Base-by-base conservation (phyloP, 2,329 filamentous ascomycete species). In the Talaromyces sp. region DNA sequence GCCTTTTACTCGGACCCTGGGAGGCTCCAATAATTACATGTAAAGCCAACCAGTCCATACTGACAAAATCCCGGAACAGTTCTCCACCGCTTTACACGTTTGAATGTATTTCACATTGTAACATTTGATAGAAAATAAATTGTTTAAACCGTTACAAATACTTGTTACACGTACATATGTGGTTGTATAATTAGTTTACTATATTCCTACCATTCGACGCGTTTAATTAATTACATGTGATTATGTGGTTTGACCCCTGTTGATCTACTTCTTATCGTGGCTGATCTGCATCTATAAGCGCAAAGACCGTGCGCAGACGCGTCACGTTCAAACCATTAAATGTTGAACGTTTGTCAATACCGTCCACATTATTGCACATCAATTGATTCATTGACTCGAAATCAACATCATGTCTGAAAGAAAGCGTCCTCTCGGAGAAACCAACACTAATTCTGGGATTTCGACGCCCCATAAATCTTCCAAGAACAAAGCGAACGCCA, bases 401-500 rank as follows among this genome's bases (percentile, higher is more conserved):
- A n/a, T n/a, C 3, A 50, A 29, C n/a, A 56, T 10, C 43, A 59
- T 59, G 58, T 31, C 58, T 55, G 38, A 43, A 52, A n/a, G 9
- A 56, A 59, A 56, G 43, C 58, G 31, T 31, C 21, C 58, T 27
- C 41, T 59, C 31, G 32, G 41, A 24, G 53, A 54, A 26, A n/a
- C 32, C 26, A 29, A 56, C 12, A 41, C 52, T 14, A 38, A 57
- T 51, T 9, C 29, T 32, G 27, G 32, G 51, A 9, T 17, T 46
- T 14, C 56, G 0, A 35, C 21, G 17, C 24, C 57, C 52, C 19
- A 38, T 38, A 54, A 56, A 51, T 29, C 58, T 17, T 11, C 52
- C 11, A 56, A 55, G 51, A 27, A 21, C 8, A 41, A 48, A 24
- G 55, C 41, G 12, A 12, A 26, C 19, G 43, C 19, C 26, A 48